Conservation (phyloP, 164 flowering plant genomes). For the Berberis thunbergii region DNA sequence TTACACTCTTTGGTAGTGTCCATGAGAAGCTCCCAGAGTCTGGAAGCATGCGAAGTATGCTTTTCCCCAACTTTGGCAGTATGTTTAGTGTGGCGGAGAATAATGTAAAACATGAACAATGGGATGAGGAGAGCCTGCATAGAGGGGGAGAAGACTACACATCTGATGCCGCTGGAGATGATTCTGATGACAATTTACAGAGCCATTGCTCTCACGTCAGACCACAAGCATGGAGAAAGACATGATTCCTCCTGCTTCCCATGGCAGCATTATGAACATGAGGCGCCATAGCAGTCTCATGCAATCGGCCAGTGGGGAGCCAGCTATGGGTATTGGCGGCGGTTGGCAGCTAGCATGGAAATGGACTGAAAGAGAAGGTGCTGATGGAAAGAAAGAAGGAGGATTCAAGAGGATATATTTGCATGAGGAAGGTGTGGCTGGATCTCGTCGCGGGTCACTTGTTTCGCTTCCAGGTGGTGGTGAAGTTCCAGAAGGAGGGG, state of each 20-base stretch:
- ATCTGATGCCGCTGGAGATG: constrained; percentile 30
- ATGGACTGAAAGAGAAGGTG: constrained; percentile 40
- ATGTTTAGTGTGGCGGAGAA: constrained; percentile 40
- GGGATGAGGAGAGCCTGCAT: constrained; percentile 49
- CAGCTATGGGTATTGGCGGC: constrained; percentile 50
- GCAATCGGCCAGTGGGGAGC: constrained; percentile 27
- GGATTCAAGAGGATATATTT: constrained; percentile 50
- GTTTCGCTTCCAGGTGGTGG: constrained; percentile 35
- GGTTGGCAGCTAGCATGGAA: constrained; percentile 64
- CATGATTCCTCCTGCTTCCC: constrained; percentile 28
- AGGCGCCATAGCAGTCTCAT: constrained; percentile 30
- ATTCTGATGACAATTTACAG: constrained; percentile 39
- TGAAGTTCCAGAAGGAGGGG: constrained; percentile 28
- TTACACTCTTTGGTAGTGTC: constrained; percentile 79
- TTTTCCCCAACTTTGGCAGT: constrained; percentile 52
- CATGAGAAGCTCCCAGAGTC: constrained; percentile 84
- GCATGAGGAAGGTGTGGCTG: constrained; percentile 39
- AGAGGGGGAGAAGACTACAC: constrained; percentile 36
- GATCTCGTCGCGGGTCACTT: constrained; percentile 39
- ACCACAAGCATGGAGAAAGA: constrained; percentile 39
- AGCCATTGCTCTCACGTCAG: constrained; percentile 47
- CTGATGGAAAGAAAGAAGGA: constrained; percentile 40
- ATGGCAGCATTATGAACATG: constrained; percentile 40
- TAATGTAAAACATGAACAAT: constrained; percentile 29
- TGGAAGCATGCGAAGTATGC: constrained; percentile 48